These are phyloP conservation scores for Ostreobium quekettii DNA, from an alignment of 139 green algal species.

Conservation along the genomic window DNA sequence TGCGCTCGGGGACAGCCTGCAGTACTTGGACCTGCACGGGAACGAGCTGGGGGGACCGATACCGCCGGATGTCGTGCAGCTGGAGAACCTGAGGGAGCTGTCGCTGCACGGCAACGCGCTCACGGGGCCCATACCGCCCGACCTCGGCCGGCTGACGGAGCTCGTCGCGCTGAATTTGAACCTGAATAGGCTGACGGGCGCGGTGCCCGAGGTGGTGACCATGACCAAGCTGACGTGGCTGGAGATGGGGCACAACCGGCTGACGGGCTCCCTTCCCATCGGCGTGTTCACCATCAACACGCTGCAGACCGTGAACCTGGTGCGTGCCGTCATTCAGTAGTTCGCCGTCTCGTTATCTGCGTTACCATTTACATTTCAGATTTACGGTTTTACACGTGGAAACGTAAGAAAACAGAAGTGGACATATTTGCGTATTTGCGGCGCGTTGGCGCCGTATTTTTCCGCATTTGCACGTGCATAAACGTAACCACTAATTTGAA, in stretches of 20 bases:
- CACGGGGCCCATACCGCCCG: slow-evolving; percentile 12
- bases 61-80: background rate
- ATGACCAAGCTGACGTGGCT: slow-evolving; percentile 1
- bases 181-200: slow-evolving; percentile 15
- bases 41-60: background rate
- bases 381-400: too few relatives aligned
- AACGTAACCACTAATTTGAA: too few relatives aligned
- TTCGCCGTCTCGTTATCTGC: too few relatives aligned
- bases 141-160: background rate
- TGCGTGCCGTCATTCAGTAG: too few relatives aligned
- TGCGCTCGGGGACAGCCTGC: background rate
- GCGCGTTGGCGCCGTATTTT: too few relatives aligned
- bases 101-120: slow-evolving; percentile 14
- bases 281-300: slow-evolving; percentile 5
- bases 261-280: slow-evolving; percentile 2
- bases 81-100: background rate
- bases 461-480: too few relatives aligned
- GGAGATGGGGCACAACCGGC: slow-evolving; percentile 1
- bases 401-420: too few relatives aligned
- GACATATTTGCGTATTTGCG: too few relatives aligned
- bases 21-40: background rate
- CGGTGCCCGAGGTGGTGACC: background rate
- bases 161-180: slow-evolving; percentile 9
- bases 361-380: too few relatives aligned
- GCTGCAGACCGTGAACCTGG: slow-evolving; percentile 2